A percentile compares a stretch with the other conserved stretches of the same genome.
Conservation (phyloP, 1,284 basidiomycete genomes). For the Leucoagaricus sp. region DNA sequence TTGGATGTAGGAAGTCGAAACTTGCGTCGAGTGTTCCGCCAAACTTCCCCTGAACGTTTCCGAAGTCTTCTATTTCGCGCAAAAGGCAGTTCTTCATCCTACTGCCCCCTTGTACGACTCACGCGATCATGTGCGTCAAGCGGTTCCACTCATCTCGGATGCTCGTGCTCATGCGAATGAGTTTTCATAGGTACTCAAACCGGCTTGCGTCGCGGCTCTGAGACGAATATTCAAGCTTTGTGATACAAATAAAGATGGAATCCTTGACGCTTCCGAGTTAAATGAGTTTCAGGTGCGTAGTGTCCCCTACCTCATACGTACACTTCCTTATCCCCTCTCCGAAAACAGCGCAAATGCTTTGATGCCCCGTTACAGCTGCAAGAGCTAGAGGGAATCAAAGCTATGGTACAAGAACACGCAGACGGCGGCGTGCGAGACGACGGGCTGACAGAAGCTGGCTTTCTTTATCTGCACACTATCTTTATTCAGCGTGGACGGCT, state of each 20-base stretch:
- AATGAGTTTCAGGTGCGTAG: constrained; percentile 91
- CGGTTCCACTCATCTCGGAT: constrained; percentile 7
- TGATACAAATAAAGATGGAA: constrained; percentile 92
- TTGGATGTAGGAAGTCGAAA: constrained; percentile 87
- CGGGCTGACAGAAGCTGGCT: constrained; percentile 92
- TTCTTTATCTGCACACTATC: constrained; percentile 93
- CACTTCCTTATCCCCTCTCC: background rate
- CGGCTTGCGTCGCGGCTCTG: constrained; percentile 87
- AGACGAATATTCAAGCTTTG: constrained; percentile 96
- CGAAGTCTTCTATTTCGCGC: constrained; percentile 99
- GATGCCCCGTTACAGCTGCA: constrained; percentile 89
- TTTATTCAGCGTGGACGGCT: constrained; percentile 97
- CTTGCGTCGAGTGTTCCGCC: constrained; percentile 96
- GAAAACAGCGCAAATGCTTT: constrained; percentile 85
- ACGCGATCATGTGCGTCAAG: constrained; percentile 76
- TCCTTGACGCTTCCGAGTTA: constrained; percentile 88
- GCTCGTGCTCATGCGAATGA: background rate
- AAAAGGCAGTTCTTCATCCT: constrained; percentile 97
- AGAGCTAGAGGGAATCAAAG: constrained; percentile 91
- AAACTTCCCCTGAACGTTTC: constrained; percentile 90
- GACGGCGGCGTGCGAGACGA: constrained; percentile 67
- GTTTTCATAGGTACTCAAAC: constrained; percentile 78
- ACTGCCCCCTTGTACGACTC: constrained; percentile 98
- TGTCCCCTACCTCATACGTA: background rate
- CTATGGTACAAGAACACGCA: constrained; percentile 79